Percentiles rank a stretch among this genome's conserved stretches.
These are phyloP conservation scores for Geosiphon pyriformis DNA, from an alignment of 192 early-diverging fungal genomes.

Conservation along the genomic window DNA sequence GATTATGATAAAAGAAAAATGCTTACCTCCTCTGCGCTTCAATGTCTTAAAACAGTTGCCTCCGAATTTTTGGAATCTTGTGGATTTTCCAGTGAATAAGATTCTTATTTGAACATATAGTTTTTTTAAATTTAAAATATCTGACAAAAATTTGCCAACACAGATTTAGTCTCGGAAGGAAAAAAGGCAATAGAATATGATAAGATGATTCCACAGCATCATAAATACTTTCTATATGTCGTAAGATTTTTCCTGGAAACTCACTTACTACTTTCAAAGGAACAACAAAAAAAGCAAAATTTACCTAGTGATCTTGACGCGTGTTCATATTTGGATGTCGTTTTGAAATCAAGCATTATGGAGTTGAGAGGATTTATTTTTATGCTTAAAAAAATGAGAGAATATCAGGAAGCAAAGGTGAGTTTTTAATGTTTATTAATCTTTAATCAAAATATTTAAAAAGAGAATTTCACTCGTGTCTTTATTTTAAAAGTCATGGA, in stretches of 20 bases:
- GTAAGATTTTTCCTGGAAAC: not conserved
- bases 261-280: not conserved
- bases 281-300: not conserved
- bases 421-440: not conserved
- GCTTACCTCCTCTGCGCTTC: not conserved
- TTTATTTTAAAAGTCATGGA: not conserved
- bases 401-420: not conserved
- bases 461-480: not conserved
- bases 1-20: not conserved
- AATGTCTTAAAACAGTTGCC: not conserved
- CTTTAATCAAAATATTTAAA: not conserved
- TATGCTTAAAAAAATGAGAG: not conserved
- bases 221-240: not conserved
- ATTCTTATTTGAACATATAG: not conserved
- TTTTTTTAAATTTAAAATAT: not conserved
- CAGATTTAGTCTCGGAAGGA: not conserved
- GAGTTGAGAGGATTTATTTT: not conserved
- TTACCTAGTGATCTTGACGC: not conserved
- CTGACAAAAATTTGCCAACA: not conserved
- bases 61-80: not conserved
- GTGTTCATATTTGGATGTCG: not conserved
- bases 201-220: too few relatives aligned
- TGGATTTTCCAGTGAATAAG: not conserved
- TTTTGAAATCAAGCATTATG: not conserved
- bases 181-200: not conserved